Evolutionary conservation across 768 basidiomycete species (phyloP).

Genomic region (Hygrophorus pudorinus): DNA sequence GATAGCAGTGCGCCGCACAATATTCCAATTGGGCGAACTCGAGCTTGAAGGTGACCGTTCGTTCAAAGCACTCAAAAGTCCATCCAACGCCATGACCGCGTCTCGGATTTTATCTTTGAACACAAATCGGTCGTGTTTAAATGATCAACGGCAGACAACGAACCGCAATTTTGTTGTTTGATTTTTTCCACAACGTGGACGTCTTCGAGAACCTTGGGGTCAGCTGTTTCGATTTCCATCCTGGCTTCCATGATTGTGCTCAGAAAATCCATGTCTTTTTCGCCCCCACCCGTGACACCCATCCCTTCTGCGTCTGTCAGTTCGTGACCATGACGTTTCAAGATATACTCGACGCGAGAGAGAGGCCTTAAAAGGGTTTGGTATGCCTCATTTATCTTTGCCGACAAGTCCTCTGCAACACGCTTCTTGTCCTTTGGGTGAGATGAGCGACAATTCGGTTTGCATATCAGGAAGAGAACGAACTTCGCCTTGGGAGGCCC

Average conservation of each 20-base stretch:
- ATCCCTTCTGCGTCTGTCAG: slow-evolving; percentile 63
- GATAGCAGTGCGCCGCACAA: neutral
- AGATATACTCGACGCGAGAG: slow-evolving; percentile 71
- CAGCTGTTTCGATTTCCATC: slow-evolving; percentile 65
- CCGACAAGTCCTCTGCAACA: slow-evolving; percentile 57
- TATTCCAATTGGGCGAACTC: too few species aligned
- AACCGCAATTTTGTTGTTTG: slow-evolving; percentile 44
- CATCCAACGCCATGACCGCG: slow-evolving; percentile 36
- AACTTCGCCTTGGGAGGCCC: slow-evolving; percentile 60
- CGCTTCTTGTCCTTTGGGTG: slow-evolving; percentile 39
- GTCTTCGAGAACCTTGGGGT: slow-evolving; percentile 25
- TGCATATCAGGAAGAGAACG: slow-evolving; percentile 10
- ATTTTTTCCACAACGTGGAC: slow-evolving; percentile 32
- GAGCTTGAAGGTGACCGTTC: too few species aligned
- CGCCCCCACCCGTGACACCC: slow-evolving; percentile 19
- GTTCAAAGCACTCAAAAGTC: neutral
- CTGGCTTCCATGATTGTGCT: slow-evolving; percentile 69
- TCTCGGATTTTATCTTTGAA: slow-evolving; percentile 40
- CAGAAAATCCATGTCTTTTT: slow-evolving; percentile 53
- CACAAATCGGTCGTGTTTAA: slow-evolving; percentile 1
- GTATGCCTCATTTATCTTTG: slow-evolving; percentile 77
- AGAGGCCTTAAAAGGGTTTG: slow-evolving; percentile 64
- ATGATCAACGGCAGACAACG: slow-evolving; percentile 9
- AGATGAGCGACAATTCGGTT: slow-evolving; percentile 6
- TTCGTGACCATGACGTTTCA: slow-evolving; percentile 47